Conservation (phyloP, 805 yeast species). For the Vanderwaltozyma yarrowii region DNA sequence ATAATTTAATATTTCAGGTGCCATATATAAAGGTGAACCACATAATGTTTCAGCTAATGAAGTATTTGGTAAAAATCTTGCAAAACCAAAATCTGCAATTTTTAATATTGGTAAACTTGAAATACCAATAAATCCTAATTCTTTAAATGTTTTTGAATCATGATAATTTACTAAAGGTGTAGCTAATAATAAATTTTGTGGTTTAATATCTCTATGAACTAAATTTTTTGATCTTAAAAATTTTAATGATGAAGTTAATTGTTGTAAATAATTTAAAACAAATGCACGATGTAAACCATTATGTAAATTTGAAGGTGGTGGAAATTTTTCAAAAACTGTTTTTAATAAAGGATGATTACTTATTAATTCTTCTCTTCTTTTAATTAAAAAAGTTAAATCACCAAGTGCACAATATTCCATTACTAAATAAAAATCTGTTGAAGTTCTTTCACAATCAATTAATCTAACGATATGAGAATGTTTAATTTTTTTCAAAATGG, state of each 20-base stretch:
- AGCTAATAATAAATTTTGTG: constrained; percentile 64
- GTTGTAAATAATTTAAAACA: constrained; percentile 78
- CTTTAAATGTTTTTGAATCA: constrained; percentile 48
- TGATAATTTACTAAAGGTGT: constrained; percentile 55
- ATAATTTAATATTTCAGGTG: constrained; percentile 89
- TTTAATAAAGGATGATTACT: constrained; percentile 70
- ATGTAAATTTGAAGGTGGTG: constrained; percentile 59
- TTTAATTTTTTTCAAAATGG: constrained; percentile 74
- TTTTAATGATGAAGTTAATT: constrained; percentile 71
- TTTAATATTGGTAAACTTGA: constrained; percentile 87
- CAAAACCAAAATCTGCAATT: constrained; percentile 97
- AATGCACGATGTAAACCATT: constrained; percentile 74
- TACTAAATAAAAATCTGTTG: constrained; percentile 70
- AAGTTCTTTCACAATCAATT: constrained; percentile 71
- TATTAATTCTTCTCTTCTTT: constrained; percentile 60
- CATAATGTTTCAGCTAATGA: constrained; percentile 95
- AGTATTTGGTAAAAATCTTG: constrained; percentile 85
- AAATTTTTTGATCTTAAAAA: constrained; percentile 75
- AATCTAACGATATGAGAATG: constrained; percentile 91
- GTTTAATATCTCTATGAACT: constrained; percentile 89
- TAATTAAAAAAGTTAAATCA: constrained; percentile 79
- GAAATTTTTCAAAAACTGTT: constrained; percentile 68
- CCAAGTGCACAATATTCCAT: constrained; percentile 98
- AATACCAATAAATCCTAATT: constrained; percentile 56
- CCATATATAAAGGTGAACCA: constrained; percentile 98